A percentile compares a stretch with the other conserved stretches of the same genome.
These are phyloP conservation scores for Populus trichocarpa DNA, from an alignment of 441 rosid genomes.

Conservation along the genomic window DNA sequence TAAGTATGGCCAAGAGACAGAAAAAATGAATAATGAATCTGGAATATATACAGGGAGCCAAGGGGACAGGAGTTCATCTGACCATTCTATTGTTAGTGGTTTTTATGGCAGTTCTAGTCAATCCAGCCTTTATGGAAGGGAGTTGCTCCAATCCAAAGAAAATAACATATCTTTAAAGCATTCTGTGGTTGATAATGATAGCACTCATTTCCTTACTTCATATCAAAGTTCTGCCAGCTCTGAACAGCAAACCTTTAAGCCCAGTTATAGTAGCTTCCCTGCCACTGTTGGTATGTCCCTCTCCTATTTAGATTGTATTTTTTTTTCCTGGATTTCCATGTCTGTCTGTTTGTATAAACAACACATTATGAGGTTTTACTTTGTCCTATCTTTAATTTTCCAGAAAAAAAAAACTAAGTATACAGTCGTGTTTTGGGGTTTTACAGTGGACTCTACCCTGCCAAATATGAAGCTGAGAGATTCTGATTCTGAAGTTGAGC, in stretches of 20 bases:
- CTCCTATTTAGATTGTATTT: slow-evolving; percentile 36
- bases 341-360: neutral
- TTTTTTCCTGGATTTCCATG: slow-evolving; percentile 8
- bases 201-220: slow-evolving; percentile 16
- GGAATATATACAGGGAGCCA: slow-evolving; percentile 26
- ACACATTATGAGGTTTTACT: neutral
- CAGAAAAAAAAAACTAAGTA: slow-evolving; percentile 15
- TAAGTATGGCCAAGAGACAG: slow-evolving; percentile 32
- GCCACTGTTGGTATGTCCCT: slow-evolving; percentile 29
- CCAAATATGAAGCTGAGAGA: slow-evolving; percentile 34
- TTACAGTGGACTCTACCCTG: slow-evolving; percentile 40
- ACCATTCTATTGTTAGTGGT: slow-evolving; percentile 24
- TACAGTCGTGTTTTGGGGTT: slow-evolving; percentile 11
- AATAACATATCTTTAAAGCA: slow-evolving; percentile 32
- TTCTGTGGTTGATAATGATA: slow-evolving; percentile 17
- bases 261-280: slow-evolving; percentile 26
- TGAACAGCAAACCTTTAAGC: slow-evolving; percentile 25
- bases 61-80: slow-evolving; percentile 18
- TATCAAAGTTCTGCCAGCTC: slow-evolving; percentile 29
- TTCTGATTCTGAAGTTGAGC: slow-evolving; percentile 40
- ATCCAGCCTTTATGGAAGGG: slow-evolving; percentile 24
- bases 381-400: slow-evolving; percentile 8
- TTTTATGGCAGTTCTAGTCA: slow-evolving; percentile 27
- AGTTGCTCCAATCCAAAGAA: slow-evolving; percentile 33
- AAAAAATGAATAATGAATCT: slow-evolving; percentile 35